Base-by-base conservation (phyloP, 129 eudicot genomes). In the Ambrosia trifida region DNA sequence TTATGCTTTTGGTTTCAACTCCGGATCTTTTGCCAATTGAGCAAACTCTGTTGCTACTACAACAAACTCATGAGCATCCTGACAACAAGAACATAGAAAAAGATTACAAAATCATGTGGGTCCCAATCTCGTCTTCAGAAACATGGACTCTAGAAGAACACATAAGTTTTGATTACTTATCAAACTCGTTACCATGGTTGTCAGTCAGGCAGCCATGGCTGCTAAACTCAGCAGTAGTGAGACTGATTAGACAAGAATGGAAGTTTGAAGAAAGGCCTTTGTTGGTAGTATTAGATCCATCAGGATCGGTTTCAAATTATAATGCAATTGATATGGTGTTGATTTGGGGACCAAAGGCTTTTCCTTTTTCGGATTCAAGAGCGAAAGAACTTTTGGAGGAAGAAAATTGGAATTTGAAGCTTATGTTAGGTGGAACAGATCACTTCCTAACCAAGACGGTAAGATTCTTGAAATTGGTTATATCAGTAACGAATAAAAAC, bases 311-410 rank as follows among this genome's bases (percentile, higher is more conserved):
- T 32, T 70, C 85, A 4, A 84, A 89, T 84, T 24, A 60, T 38
- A 89, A 88, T 78, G 96, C 98, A 11, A 53, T 78, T 6, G 95
- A 89, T 70, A 86, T 88, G 96, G 84, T 82, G 58, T 64, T 82
- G 80, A 81, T 89, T 19, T 86, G 98, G 96, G 98, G 96, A 6
- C 79, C 84, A 17, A 75, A 72, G 76, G 96, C 96, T 58, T 86
- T 80, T 75, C 97, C 97, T 35, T 91, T 91, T 74, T 82, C 94
- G 14, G 72, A 36, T 40, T 78, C 77, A 9, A 86, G 86, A 74
- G 97, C 80, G 80, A 76, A 66, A 64, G 87, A 86, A 81, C 86
- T 91, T n/a, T 88, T 94, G 96, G 76, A 75, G 71, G 73, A 82
- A 32, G 80, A 83, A 68, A 73, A 35, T 1, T 78, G 83, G 83